phyloP scores from a whole-genome alignment of 768 basidiomycete genomes.

The Mycena crocata region DNA sequence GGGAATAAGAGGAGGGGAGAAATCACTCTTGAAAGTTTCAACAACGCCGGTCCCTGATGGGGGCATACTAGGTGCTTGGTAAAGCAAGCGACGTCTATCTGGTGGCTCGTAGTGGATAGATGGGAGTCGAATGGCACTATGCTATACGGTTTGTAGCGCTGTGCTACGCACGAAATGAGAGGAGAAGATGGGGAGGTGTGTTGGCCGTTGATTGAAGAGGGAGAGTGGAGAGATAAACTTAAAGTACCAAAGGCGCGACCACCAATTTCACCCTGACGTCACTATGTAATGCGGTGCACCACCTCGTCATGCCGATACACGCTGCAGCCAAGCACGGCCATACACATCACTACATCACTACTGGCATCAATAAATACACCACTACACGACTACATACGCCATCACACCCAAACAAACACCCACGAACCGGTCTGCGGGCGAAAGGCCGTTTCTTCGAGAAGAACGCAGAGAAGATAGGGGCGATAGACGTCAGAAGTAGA shows the following conservation, averaged over 20 bases:
- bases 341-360: too few relatives aligned
- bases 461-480: conserved; percentile 7
- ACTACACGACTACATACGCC: not conserved
- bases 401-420: not conserved
- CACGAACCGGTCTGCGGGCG: not conserved
- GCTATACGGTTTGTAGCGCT: too few relatives aligned
- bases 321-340: conserved; percentile 3
- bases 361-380: too few relatives aligned
- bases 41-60: conserved; percentile 68
- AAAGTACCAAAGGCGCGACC: too few relatives aligned
- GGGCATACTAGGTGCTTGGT: conserved; percentile 58
- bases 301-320: not conserved
- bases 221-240: too few relatives aligned
- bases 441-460: conserved; percentile 10
- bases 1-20: conserved; percentile 26
- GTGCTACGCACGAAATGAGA: too few relatives aligned
- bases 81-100: not conserved
- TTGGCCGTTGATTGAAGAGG: too few relatives aligned
- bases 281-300: too few relatives aligned
- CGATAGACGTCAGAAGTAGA: conserved; percentile 19
- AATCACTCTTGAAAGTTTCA: conserved; percentile 91
- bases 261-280: too few relatives aligned
- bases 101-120: too few relatives aligned
- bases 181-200: too few relatives aligned
- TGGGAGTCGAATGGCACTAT: too few relatives aligned